Evolutionary conservation across 345 rosid genomes (phyloP).

Genomic region (Triadica sebifera): DNA sequence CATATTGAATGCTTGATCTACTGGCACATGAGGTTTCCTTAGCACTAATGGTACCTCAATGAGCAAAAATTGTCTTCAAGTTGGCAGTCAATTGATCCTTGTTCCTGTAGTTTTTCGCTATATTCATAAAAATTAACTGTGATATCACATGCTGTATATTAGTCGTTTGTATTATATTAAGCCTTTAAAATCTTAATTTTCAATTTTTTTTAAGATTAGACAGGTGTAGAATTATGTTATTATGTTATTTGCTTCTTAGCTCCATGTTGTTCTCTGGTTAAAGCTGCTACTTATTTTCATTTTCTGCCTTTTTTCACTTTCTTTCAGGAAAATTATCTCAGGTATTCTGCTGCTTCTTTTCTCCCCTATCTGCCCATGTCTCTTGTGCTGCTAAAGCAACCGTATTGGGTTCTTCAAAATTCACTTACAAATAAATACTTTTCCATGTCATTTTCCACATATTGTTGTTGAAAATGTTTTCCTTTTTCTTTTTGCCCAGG

Average conservation of each 20-base stretch:
- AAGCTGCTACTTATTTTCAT: too few species aligned
- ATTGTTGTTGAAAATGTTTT: slow-evolving; percentile 11
- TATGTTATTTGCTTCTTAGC: too few species aligned
- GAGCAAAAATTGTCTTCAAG: neutral
- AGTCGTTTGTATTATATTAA: too few species aligned
- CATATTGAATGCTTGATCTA: neutral
- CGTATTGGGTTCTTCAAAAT: slow-evolving; percentile 11
- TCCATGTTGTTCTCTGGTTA: too few species aligned
- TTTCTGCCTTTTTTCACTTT: neutral
- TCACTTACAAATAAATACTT: slow-evolving; percentile 47
- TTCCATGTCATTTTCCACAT: neutral
- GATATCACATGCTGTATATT: neutral
- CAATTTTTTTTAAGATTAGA: neutral
- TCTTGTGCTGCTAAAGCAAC: slow-evolving; percentile 23
- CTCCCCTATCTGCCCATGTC: slow-evolving; percentile 28
- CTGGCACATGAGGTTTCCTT: neutral
- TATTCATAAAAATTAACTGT: neutral
- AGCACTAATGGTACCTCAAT: neutral
- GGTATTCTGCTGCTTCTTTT: slow-evolving; percentile 30
- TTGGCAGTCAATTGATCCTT: neutral
- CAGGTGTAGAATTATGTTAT: neutral
- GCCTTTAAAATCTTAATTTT: neutral
- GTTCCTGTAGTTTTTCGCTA: slow-evolving; percentile 5
- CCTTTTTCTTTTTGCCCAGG: neutral
- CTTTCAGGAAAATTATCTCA: slow-evolving; percentile 17